These are phyloP conservation scores for Mitragyna speciosa DNA, from an alignment of 257 asterid genomes.

Conservation along the genomic window DNA sequence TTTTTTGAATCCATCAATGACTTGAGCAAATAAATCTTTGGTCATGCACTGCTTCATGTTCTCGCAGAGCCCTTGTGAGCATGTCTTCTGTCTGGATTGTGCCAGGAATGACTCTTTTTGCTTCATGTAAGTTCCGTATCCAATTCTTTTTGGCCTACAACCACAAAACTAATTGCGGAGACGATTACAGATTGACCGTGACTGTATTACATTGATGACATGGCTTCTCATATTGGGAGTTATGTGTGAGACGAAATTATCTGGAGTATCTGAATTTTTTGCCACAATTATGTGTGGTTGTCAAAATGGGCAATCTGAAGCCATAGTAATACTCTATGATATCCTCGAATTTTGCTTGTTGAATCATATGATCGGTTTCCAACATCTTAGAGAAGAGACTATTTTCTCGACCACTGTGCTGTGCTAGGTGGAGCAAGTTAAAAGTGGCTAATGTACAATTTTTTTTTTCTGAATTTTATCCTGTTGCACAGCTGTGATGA, in stretches of 20 bases:
- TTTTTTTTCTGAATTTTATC: constrained; percentile 11
- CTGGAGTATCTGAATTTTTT: background rate
- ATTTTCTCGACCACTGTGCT: background rate
- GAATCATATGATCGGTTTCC: background rate
- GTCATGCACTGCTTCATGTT: constrained; percentile 19
- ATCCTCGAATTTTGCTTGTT: background rate
- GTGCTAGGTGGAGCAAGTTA: background rate
- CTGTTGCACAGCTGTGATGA: constrained; percentile 67
- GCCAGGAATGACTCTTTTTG: constrained; percentile 91
- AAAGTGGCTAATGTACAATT: constrained; percentile 8
- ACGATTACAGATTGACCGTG: background rate
- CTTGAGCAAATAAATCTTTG: background rate
- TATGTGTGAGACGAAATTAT: background rate
- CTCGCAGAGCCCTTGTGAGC: constrained; percentile 97
- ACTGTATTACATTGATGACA: background rate
- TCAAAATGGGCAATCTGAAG: background rate
- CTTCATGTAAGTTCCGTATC: constrained; percentile 68
- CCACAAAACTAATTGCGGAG: constrained; percentile 1
- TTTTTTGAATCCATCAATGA: background rate
- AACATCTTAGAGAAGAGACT: background rate
- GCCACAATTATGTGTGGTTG: background rate
- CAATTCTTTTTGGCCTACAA: background rate
- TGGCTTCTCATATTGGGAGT: background rate
- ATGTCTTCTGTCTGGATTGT: constrained; percentile 94
- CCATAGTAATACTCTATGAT: background rate